Evolutionary conservation across 306 rosid genomes (phyloP), one percentile per base, ranked within the genome.

Genomic region (Styphnolobium japonicum): DNA sequence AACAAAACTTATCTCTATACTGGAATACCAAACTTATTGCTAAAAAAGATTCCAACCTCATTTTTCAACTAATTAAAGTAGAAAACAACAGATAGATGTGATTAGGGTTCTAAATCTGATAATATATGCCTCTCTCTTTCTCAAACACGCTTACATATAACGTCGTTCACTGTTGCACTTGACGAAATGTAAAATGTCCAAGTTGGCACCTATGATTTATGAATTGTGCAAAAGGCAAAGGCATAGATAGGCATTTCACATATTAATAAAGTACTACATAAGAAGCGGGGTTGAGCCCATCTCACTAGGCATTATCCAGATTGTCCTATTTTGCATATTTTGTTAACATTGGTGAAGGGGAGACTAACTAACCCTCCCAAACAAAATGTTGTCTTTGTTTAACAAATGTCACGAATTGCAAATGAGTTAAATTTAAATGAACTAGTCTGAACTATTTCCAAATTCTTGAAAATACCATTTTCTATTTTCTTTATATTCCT

Each of bases 301-400:
- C 4, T 14, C 11, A 2, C 21, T 60, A 31, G 11, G 64, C 8
- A 57, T 16, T 16, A 23, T 10, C 74, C 42, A 48, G 61, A 48
- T 22, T n/a, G 23, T n/a, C 12, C 14, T 42, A 43, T 57, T 67
- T 52, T 9, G 16, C 31, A 9, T 8, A 21, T 15, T 63, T n/a
- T 45, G 74, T 57, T n/a, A n/a, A n/a, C n/a, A n/a, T 68, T 25
- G 79, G 69, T 75, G 63, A 11, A 37, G 33, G 62, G 27, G 48
- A 53, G 71, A 61, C 67, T 75, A 31, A 75, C 71, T 67, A 75
- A 75, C 71, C 42, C 80, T 61, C 56, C 61, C 25, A 29, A 75
- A 34, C 15, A 7, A 75, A 75, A 27, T 7, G 25, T 23, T 15
- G 23, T 46, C 25, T 68, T 25, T n/a, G 14, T 71, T 33, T 52